phyloP scores from a whole-genome alignment of 192 early-diverging fungal species.

The Coemansia biformis region DNA sequence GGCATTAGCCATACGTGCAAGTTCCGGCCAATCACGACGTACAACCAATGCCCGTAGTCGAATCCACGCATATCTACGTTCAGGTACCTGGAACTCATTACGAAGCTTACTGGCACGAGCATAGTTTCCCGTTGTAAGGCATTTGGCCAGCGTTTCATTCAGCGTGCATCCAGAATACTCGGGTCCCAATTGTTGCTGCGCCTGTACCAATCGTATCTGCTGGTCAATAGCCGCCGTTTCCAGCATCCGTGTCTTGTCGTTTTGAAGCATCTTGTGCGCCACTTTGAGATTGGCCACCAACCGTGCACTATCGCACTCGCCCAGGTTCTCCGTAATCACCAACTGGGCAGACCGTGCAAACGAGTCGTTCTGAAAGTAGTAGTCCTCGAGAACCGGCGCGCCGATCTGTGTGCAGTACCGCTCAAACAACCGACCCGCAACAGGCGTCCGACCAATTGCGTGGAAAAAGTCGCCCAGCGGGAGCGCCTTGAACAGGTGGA shows the following conservation, averaged over 20 bases:
- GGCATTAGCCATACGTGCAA: constrained; percentile 72
- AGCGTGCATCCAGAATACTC: constrained; percentile 67
- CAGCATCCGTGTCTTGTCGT: constrained; percentile 70
- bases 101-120: constrained; percentile 71
- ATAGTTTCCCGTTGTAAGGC: constrained; percentile 65
- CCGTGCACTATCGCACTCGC: constrained; percentile 46
- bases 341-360: constrained; percentile 60
- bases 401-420: constrained; percentile 75
- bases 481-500: constrained; percentile 84
- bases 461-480: constrained; percentile 87
- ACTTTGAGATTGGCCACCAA: constrained; percentile 67
- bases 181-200: constrained; percentile 57
- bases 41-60: constrained; percentile 76
- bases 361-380: constrained; percentile 94
- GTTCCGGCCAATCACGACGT: constrained; percentile 77
- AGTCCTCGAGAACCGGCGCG: constrained; percentile 76
- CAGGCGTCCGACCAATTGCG: constrained; percentile 66
- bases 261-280: constrained; percentile 65
- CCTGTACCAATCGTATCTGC: constrained; percentile 64
- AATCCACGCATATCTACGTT: constrained; percentile 86
- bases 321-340: constrained; percentile 41
- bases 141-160: constrained; percentile 80
- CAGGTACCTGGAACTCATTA: constrained; percentile 81
- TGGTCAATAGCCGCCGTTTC: constrained; percentile 57
- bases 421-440: constrained; percentile 84